Base-by-base conservation (phyloP, 768 basidiomycete species). In the Podaxis sp. region DNA sequence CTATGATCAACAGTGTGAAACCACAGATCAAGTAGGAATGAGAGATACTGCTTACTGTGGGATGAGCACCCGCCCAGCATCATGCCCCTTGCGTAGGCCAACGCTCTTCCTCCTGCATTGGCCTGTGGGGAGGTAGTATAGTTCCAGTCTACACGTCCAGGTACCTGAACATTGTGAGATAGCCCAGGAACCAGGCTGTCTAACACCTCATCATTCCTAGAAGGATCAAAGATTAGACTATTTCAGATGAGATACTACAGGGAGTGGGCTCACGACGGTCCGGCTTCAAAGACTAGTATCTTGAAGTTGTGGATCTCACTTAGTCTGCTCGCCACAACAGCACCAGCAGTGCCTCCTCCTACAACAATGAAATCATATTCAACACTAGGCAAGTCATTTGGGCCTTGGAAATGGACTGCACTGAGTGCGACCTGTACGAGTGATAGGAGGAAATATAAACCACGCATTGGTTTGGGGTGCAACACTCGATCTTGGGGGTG, bases 251-350 rank as follows among this genome's bases (percentile, higher is more conserved):
- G 44, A 20, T 20, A 8, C n/a, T n/a, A n/a, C 20, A 17, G 44
- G 44, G 20, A 20, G 15, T 22, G 44, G 15, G 58, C 65, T 62
- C n/a, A 64, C 65, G 62, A 63, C 36, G 58, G 62, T 1, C 85
- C 84, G 2, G 79, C 84, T 68, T 86, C 84, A 50, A 86, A 73
- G 60, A 84, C 69, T 3, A 84, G 74, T 0, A 85, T 75, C 10
- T 77, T 75, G 38, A 77, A 69, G 1, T 69, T 62, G 4, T 76
- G 65, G 59, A 84, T 74, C 67, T 84, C 82, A 0, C 81, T 72
- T 13, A 84, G 74, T 10, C 83, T 73, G 8, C 74, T 74, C 15
- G 84, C 81, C 38, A 85, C 79, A 4, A 82, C 80, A 12, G 76
- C 75, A 20, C 83, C 84, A 2, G 82, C 75, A 15, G 82, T 66